These are phyloP conservation scores for Cryptococcus floricola DNA, from an alignment of 1,284 basidiomycete genomes.

Conservation along the genomic window DNA sequence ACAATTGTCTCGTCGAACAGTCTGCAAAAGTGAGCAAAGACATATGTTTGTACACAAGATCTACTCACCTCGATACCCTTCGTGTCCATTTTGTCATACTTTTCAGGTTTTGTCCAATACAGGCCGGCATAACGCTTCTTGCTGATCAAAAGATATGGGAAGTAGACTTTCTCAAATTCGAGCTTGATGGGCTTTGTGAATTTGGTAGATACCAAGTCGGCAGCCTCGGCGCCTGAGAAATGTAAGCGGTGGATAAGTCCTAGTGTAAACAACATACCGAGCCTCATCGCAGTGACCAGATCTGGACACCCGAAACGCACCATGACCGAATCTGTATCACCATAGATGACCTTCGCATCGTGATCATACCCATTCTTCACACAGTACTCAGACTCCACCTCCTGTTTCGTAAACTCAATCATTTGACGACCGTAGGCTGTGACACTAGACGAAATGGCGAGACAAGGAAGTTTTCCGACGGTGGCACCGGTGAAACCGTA, in stretches of 20 bases:
- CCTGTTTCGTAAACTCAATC: slow-evolving; percentile 92
- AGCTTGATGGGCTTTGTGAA: slow-evolving; percentile 94
- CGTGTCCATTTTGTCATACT: slow-evolving; percentile 97
- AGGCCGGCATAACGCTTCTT: slow-evolving; percentile 96
- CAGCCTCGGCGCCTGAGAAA: slow-evolving; percentile 78
- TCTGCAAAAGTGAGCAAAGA: slow-evolving; percentile 54
- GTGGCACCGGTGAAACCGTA: slow-evolving; percentile 97
- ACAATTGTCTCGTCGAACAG: slow-evolving; percentile 93
- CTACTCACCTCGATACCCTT: slow-evolving; percentile 90
- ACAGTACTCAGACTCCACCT: slow-evolving; percentile 82
- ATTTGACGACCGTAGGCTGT: slow-evolving; percentile 94
- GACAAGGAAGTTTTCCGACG: slow-evolving; percentile 86
- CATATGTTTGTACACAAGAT: background rate
- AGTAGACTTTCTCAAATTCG: slow-evolving; percentile 98
- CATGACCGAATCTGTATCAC: slow-evolving; percentile 98
- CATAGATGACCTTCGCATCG: slow-evolving; percentile 89
- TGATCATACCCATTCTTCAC: slow-evolving; percentile 77
- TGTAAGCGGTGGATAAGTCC: slow-evolving; percentile 3
- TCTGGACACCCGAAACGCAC: slow-evolving; percentile 87
- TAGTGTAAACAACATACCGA: slow-evolving; percentile 58
- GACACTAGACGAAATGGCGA: slow-evolving; percentile 86
- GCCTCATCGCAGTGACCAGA: slow-evolving; percentile 74
- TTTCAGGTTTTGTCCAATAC: slow-evolving; percentile 90
- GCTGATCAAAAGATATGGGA: slow-evolving; percentile 90
- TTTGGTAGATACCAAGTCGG: slow-evolving; percentile 82